phyloP scores from a whole-genome alignment of 306 rosid genomes.

The Acacia confusa region DNA sequence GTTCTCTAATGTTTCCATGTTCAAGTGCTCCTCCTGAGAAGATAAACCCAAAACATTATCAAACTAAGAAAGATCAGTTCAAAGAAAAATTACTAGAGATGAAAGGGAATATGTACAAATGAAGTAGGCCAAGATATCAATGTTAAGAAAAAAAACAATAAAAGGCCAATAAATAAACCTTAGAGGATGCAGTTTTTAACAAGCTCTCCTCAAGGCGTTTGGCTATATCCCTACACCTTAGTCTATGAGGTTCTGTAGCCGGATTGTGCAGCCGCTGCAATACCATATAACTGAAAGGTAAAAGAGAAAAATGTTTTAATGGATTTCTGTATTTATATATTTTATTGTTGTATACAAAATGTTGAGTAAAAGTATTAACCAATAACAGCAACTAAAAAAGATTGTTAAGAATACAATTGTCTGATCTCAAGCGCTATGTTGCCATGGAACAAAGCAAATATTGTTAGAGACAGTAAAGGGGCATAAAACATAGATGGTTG shows the following conservation, averaged over 20 bases:
- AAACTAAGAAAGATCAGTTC: not conserved
- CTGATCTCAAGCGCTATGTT: not conserved
- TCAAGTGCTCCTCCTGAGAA: slow-evolving; percentile 80
- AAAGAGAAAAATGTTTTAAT: slow-evolving; percentile 19
- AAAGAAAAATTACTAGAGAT: not conserved
- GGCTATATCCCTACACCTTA: slow-evolving; percentile 55
- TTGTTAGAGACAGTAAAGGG: not conserved
- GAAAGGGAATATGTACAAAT: not conserved
- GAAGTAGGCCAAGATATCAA: not conserved
- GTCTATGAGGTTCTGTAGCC: slow-evolving; percentile 41
- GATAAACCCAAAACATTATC: slow-evolving; percentile 23
- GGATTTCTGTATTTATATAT: not conserved
- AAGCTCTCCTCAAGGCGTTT: slow-evolving; percentile 83
- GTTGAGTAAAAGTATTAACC: not conserved
- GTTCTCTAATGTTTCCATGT: slow-evolving; percentile 68
- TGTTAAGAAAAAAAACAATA: slow-evolving; percentile 4
- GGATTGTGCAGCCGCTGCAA: slow-evolving; percentile 45
- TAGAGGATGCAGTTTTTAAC: slow-evolving; percentile 52
- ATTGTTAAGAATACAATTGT: not conserved
- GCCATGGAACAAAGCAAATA: not conserved
- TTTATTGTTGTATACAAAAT: not conserved
- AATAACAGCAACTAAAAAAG: not conserved
- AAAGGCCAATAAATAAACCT: slow-evolving; percentile 50
- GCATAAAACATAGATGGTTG: not conserved
- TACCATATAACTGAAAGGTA: slow-evolving; percentile 53